Conservation (phyloP, 305 asterid genomes). For the Fraxinus dipetala region DNA sequence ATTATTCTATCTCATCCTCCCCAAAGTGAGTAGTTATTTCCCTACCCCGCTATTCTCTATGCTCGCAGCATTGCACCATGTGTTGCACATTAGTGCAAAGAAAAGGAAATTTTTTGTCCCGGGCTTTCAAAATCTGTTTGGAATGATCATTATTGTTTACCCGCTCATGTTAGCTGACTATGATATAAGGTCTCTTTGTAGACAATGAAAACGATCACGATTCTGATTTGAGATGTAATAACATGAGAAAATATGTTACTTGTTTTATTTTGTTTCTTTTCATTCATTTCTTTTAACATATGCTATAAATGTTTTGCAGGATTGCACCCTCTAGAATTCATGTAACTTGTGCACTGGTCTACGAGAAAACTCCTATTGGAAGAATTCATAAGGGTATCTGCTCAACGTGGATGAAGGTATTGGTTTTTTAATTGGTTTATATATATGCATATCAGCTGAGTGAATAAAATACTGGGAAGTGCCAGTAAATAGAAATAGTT, state of each 20-base stretch:
- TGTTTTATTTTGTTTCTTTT: neutral
- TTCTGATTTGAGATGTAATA: neutral
- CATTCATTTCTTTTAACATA: neutral
- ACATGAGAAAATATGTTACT: neutral
- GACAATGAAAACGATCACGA: neutral
- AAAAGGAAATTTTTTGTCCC: neutral
- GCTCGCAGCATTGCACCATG: neutral
- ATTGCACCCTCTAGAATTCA: slow-evolving; percentile 71
- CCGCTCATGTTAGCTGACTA: neutral
- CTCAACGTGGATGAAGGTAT: slow-evolving; percentile 99
- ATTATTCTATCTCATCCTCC: slow-evolving; percentile 94
- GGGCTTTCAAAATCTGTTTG: neutral
- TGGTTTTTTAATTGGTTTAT: neutral
- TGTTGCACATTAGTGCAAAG: neutral
- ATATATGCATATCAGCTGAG: neutral
- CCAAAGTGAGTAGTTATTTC: slow-evolving; percentile 57
- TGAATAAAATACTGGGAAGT: neutral
- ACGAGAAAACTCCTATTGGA: slow-evolving; percentile 84
- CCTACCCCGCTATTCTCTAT: neutral
- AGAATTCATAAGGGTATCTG: slow-evolving; percentile 91
- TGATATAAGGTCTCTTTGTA: neutral
- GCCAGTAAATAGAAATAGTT: neutral
- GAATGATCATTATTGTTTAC: neutral
- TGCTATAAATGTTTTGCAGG: slow-evolving; percentile 38
- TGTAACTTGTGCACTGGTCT: slow-evolving; percentile 92